Base-by-base conservation (phyloP, 2,329 filamentous ascomycete genomes). In the Sclerotinia minor region DNA sequence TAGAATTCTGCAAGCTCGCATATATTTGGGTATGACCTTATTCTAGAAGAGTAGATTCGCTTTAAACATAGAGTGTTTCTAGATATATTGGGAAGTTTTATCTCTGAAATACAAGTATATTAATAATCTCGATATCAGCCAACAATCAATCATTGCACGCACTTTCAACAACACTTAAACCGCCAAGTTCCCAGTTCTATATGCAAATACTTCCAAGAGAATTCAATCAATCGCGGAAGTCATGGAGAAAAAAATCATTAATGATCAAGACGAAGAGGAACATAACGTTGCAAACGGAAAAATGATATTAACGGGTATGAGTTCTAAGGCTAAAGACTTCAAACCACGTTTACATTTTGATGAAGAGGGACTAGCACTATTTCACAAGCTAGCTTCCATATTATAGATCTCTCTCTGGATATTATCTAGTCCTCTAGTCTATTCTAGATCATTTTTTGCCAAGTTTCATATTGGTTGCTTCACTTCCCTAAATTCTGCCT, bases 261-360 rank as follows among this genome's bases (percentile, higher is more conserved):
- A 54, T 3, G 1, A 32, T 4, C 1, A 5, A 19, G 4, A n/a
- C 19, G 2, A 35, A 21, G 21, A 4, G 19, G 8, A 7, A 17
- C 7, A 35, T 3, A 2, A 9, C 21, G 0, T 3, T 21, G 2
- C 21, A 19, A 19, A 4, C 1, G 13, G 8, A 19, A 21, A n/a
- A 9, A n/a, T 2, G 0, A 9, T 8, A 7, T 21, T 21, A n/a
- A 11, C 3, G 19, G 21, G 19, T 21, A 5, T 1, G 4, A 1
- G 9, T 8, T 7, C 19, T 21, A 9, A 29, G 32, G 29, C 19
- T 35, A 29, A 29, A 35, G 52, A 9, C 2, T 13, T 54, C 19
- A 35, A 5, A 54, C 5, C 13, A 54, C 35, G 4, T 0, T 21
- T 2, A 52, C 5, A 8, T 21, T n/a, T 8, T 3, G 21, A 32